phyloP scores from a whole-genome alignment of 192 early-diverging fungal species.

The Linnemannia zychae region DNA sequence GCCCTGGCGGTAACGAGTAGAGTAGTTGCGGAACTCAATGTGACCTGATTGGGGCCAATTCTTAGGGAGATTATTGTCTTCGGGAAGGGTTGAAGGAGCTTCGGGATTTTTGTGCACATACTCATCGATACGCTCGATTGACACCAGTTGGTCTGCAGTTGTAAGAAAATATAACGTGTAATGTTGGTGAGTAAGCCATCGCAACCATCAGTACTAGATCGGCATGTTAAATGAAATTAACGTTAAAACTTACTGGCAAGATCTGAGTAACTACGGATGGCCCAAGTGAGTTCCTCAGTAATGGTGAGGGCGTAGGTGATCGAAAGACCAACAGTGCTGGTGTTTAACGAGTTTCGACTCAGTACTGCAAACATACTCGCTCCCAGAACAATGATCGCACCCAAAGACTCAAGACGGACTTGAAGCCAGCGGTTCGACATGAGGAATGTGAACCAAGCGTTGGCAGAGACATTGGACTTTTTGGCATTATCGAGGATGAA shows the following conservation, averaged over 20 bases:
- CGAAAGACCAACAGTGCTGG: conserved; percentile 77
- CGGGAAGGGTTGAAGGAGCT: conserved; percentile 72
- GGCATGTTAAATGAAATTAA: neutral
- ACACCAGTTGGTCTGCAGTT: conserved; percentile 79
- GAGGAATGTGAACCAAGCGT: conserved; percentile 80
- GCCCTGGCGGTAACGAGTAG: conserved; percentile 40
- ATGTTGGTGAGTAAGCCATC: neutral
- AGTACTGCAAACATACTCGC: conserved; percentile 73
- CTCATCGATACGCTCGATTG: conserved; percentile 85
- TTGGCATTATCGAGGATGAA: conserved; percentile 57
- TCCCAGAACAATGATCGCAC: conserved; percentile 73
- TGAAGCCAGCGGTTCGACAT: conserved; percentile 76
- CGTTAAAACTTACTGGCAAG: conserved; percentile 68
- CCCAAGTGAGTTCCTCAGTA: conserved; percentile 87
- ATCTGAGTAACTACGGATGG: conserved; percentile 84
- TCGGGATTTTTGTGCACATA: conserved; percentile 36
- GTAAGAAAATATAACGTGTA: neutral
- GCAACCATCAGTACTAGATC: neutral
- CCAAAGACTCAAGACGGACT: conserved; percentile 84
- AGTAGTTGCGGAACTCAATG: conserved; percentile 34
- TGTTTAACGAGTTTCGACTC: conserved; percentile 62
- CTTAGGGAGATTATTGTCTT: conserved; percentile 52
- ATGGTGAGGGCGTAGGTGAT: conserved; percentile 76
- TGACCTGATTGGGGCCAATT: conserved; percentile 35
- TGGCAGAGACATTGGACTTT: conserved; percentile 19